Conservation (phyloP, 2,329 filamentous ascomycete species). For the Mariannaea elegans region DNA sequence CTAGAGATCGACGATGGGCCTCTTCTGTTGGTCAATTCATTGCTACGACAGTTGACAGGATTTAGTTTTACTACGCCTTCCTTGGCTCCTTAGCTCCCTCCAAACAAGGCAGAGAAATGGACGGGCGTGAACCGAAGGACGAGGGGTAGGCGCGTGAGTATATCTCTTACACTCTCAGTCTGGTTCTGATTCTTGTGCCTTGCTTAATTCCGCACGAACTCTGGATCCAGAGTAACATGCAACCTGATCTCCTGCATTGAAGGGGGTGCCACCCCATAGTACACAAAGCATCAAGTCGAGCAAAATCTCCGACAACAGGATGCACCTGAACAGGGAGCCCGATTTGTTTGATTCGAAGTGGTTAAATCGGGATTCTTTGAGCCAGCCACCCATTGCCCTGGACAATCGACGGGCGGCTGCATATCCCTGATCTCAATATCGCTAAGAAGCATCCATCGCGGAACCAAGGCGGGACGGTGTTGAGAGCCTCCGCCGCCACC, state of each 20-base stretch:
- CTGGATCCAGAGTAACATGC: not conserved
- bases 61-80: not conserved
- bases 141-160: slow-evolving; percentile 3
- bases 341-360: slow-evolving; percentile 26
- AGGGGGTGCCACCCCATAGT: slow-evolving; percentile 16
- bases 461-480: not conserved
- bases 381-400: slow-evolving; percentile 26
- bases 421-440: slow-evolving; percentile 30
- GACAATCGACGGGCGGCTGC: slow-evolving; percentile 22
- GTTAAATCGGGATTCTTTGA: slow-evolving; percentile 38
- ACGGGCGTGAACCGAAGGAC: not conserved
- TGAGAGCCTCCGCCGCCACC: not conserved
- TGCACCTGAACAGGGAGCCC: slow-evolving; percentile 19
- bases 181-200: too few species aligned
- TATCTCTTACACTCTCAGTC: not conserved
- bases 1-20: slow-evolving; percentile 39
- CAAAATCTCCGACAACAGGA: slow-evolving; percentile 29
- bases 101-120: slow-evolving; percentile 3
- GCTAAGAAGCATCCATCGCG: not conserved
- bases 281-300: slow-evolving; percentile 18
- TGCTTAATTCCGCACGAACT: not conserved
- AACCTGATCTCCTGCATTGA: slow-evolving; percentile 6
- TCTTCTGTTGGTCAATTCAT: slow-evolving; percentile 8
- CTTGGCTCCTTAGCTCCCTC: not conserved
- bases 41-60: not conserved